These are phyloP conservation scores for Venturia nashicola DNA, from an alignment of 2,329 filamentous ascomycete genomes.

Conservation along the genomic window DNA sequence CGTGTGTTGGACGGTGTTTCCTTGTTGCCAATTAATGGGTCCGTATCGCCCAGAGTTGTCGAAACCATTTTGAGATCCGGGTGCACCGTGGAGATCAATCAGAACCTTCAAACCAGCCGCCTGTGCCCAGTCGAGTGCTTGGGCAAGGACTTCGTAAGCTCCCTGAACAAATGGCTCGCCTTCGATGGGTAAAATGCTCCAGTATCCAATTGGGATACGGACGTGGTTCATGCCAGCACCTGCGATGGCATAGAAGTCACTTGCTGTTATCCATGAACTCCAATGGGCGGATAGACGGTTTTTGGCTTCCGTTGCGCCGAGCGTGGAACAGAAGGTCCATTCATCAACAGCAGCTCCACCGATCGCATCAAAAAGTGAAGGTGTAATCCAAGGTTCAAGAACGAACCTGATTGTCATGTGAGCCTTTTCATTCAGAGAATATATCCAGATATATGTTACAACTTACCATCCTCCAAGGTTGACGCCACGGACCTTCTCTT, in stretches of 20 bases:
- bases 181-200: slow-evolving; percentile 77
- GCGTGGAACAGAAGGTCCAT: slow-evolving; percentile 60
- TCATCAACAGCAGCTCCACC: slow-evolving; percentile 55
- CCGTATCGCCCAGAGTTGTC: slow-evolving; percentile 87
- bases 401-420: slow-evolving; percentile 42
- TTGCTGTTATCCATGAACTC: slow-evolving; percentile 71
- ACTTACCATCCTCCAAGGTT: slow-evolving; percentile 85
- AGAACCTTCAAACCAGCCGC: slow-evolving; percentile 88
- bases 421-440: not conserved
- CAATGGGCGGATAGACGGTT: slow-evolving; percentile 76
- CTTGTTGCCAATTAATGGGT: slow-evolving; percentile 70
- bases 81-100: slow-evolving; percentile 78
- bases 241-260: slow-evolving; percentile 73
- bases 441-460: slow-evolving; percentile 17
- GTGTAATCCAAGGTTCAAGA: slow-evolving; percentile 89
- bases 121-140: slow-evolving; percentile 88
- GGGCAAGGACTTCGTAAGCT: slow-evolving; percentile 46
- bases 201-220: slow-evolving; percentile 92
- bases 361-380: slow-evolving; percentile 61
- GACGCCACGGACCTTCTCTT: slow-evolving; percentile 72
- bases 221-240: slow-evolving; percentile 89
- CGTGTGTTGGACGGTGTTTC: slow-evolving; percentile 64
- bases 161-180: slow-evolving; percentile 69
- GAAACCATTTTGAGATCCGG: slow-evolving; percentile 94
- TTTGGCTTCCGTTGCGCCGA: slow-evolving; percentile 54